Base-by-base conservation (phyloP, 805 yeast genomes). In the Saturnispora besseyi region DNA sequence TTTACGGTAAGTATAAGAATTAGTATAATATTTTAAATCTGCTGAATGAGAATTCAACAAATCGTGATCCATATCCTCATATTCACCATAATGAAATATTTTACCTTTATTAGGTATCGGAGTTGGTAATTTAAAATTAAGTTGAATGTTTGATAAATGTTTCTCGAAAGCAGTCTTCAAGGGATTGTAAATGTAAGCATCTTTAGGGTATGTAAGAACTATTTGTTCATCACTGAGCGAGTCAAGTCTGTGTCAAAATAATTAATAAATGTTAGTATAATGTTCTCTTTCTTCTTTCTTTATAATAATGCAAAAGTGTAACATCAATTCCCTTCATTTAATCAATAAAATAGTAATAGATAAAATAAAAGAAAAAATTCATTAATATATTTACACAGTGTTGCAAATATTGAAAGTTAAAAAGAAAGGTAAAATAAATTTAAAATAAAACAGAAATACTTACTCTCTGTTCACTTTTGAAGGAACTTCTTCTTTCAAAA, bases 1-100 rank as follows among this genome's bases (percentile, higher is more conserved):
- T 62, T 93, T 93, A 57, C 99, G 74, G 64, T 85, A 91, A 40
- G 89, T 79, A 63, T 87, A 91, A 2, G 96, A 81, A 53, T 90
- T 87, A 2, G 85, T 72, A 49, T 79, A 69, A 63, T 89, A 90
- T 28, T 70, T 67, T 2, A 56, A 48, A 37, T 75, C 70, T 21
- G 9, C 5, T 18, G 18, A 4, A 21, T 31, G 22, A 2, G 41
- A 44, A 58, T 71, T 68, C 32, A 83, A 58, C 52, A 75, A 64
- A 57, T 90, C 97, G 60, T 89, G 77, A 59, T 90, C 86, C 22
- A 89, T 66, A 44, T 85, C 88, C 62, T 91, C 99, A 63, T 91
- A 91, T 49, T 91, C 98, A 18, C 88, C 90, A 63, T 80, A 89
- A 52, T 88, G 96, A 58, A 87, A 81, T 0, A 79, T 64, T 15